Evolutionary conservation across 1,139 yeast genomes (phyloP).

Genomic region (Geotrichum aggregatum): DNA sequence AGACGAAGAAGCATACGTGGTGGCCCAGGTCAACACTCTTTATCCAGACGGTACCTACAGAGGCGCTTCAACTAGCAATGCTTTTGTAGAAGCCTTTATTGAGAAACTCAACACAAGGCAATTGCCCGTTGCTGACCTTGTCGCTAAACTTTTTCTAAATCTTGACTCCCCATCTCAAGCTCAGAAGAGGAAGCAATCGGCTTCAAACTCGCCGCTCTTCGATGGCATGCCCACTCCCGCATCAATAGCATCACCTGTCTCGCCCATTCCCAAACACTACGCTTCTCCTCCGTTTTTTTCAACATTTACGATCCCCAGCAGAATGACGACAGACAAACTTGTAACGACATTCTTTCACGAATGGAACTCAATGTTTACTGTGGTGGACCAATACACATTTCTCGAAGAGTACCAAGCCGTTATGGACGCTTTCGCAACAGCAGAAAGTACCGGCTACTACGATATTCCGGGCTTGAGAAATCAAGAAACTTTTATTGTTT

Average conservation of each 20-base stretch:
- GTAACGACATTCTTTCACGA: slow-evolving; percentile 59
- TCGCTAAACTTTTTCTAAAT: slow-evolving; percentile 23
- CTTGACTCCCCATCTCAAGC: slow-evolving; percentile 17
- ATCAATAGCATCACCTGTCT: slow-evolving; percentile 10
- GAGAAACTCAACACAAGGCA: slow-evolving; percentile 30
- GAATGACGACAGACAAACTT: slow-evolving; percentile 36
- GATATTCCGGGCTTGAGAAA: slow-evolving; percentile 20
- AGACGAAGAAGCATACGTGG: slow-evolving; percentile 31
- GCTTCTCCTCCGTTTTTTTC: slow-evolving; percentile 12
- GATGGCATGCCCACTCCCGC: slow-evolving; percentile 18
- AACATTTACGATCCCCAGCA: slow-evolving; percentile 30
- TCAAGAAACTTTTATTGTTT: slow-evolving; percentile 39
- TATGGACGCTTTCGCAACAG: slow-evolving; percentile 24
- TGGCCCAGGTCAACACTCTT: slow-evolving; percentile 31
- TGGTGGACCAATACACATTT: slow-evolving; percentile 63
- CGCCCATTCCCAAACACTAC: slow-evolving; percentile 1
- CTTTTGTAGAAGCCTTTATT: slow-evolving; percentile 31
- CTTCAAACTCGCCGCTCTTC: slow-evolving; percentile 20
- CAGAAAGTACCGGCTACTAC: slow-evolving; percentile 18
- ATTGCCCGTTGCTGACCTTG: slow-evolving; percentile 27
- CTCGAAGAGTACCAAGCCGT: slow-evolving; percentile 53
- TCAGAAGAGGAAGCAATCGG: slow-evolving; percentile 1
- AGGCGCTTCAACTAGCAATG: slow-evolving; percentile 38
- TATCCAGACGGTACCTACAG: slow-evolving; percentile 33
- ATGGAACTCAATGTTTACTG: slow-evolving; percentile 71